Percentiles rank a stretch among this genome's conserved stretches.
These are phyloP conservation scores for Haematococcus lacustris DNA, from an alignment of 139 green algal species.

Conservation along the genomic window DNA sequence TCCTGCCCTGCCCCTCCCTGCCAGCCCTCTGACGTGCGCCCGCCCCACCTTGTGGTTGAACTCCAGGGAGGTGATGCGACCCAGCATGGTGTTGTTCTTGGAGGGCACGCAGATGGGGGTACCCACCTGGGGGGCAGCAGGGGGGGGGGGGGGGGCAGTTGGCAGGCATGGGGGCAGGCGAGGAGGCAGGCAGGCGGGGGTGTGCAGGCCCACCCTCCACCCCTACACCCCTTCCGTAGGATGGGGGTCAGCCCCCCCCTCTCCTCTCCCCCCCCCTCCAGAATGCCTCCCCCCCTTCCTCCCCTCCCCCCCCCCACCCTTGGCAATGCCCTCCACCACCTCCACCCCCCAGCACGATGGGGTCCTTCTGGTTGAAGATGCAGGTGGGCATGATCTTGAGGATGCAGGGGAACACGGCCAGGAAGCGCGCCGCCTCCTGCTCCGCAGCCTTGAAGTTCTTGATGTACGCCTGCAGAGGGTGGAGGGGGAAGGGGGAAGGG, in stretches of 20 bases:
- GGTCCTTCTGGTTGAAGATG: conserved; percentile 98
- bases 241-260: no score
- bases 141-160: no score
- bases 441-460: conserved; percentile 78
- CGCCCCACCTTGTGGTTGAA: conserved; percentile 86
- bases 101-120: conserved; percentile 38
- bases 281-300: no score
- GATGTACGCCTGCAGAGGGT: conserved; percentile 34
- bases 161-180: no score
- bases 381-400: conserved; percentile 86
- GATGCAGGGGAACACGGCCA: conserved; percentile 90
- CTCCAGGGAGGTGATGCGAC: conserved; percentile 88
- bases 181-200: no score
- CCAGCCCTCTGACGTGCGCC: no score
- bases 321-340: conserved; percentile 49
- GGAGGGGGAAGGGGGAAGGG: no score
- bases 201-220: no score
- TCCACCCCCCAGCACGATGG: conserved; percentile 93
- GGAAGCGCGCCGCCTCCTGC: conserved; percentile 63
- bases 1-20: no score
- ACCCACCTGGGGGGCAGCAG: conserved; percentile 37
- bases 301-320: no score
- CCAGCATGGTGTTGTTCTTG: conserved; percentile 78
- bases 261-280: no score
- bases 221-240: no score